phyloP scores from a whole-genome alignment of 306 rosid genomes.

The Vigna mungo region DNA sequence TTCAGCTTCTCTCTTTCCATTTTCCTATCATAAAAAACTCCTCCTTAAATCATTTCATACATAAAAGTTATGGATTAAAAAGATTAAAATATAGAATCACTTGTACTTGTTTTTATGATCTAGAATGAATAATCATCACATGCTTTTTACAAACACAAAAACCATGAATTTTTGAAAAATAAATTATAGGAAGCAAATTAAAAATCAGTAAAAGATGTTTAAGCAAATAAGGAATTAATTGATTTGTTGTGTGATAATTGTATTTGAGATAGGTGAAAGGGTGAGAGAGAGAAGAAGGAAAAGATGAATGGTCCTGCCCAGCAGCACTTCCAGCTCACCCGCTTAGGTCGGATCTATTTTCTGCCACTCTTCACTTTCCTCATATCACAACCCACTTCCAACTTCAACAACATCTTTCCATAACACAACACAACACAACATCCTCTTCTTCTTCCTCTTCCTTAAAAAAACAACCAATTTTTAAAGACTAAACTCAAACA shows the following conservation, averaged over 20 bases:
- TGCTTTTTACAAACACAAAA: no score
- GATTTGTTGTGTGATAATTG: neutral
- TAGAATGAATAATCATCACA: no score
- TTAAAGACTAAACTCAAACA: neutral
- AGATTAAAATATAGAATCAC: no score
- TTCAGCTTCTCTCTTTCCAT: no score
- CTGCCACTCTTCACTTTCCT: slow-evolving; percentile 46
- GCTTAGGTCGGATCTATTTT: slow-evolving; percentile 74
- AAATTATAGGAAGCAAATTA: no score
- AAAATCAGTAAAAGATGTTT: no score
- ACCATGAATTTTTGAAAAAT: no score
- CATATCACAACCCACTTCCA: slow-evolving; percentile 52
- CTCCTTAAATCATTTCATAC: no score
- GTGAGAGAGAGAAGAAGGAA: slow-evolving; percentile 23
- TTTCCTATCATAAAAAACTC: no score
- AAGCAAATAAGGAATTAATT: no score
- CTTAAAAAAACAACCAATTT: neutral
- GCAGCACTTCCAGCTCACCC: slow-evolving; percentile 67
- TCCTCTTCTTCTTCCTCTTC: slow-evolving; percentile 12
- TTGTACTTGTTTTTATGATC: no score
- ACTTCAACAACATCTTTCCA: slow-evolving; percentile 42
- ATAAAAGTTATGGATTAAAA: no score
- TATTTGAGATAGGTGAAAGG: neutral
- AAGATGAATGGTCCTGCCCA: slow-evolving; percentile 44
- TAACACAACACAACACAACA: slow-evolving; percentile 52